These are phyloP conservation scores for Shiraia bambusicola DNA, from an alignment of 2,329 filamentous ascomycete species.

Conservation along the genomic window DNA sequence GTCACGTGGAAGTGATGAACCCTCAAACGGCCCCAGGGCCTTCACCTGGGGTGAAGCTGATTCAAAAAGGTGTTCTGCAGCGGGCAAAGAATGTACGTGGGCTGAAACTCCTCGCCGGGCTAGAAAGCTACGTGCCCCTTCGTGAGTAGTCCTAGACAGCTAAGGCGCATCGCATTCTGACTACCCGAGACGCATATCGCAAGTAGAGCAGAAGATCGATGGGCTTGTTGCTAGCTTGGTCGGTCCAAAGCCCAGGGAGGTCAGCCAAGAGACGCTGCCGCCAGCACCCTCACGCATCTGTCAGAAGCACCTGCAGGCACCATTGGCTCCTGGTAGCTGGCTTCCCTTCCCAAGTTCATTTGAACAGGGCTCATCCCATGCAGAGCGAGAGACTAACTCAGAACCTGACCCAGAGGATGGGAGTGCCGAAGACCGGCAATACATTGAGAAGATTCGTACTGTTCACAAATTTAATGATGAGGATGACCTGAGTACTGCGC, in stretches of 20 bases:
- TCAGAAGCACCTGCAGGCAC: background rate
- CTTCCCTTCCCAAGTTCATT: conserved; percentile 29
- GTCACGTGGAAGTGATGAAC: background rate
- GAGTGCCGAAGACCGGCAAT: conserved; percentile 24
- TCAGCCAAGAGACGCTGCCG: background rate
- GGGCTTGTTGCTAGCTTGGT: conserved; percentile 36
- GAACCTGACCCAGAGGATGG: conserved; percentile 7
- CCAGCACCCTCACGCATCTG: background rate
- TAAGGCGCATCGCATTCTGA: background rate
- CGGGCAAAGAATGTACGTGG: conserved; percentile 35
- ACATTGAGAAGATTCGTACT: conserved; percentile 25
- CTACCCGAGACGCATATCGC: conserved; percentile 32
- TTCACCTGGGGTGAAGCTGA: conserved; percentile 1
- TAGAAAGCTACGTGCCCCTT: conserved; percentile 33
- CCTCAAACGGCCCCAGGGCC: background rate
- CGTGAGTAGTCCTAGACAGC: conserved; percentile 25
- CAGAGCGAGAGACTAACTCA: conserved; percentile 5
- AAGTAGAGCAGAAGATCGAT: conserved; percentile 42
- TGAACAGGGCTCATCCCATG: conserved; percentile 9
- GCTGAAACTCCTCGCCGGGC: conserved; percentile 32
- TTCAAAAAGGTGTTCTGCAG: conserved; percentile 23
- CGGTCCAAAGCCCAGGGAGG: conserved; percentile 6
- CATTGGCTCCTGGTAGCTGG: conserved; percentile 30
- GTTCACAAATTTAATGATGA: conserved; percentile 29
- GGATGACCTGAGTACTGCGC: conserved; percentile 10